phyloP scores from a whole-genome alignment of 2,329 filamentous ascomycete species.

The Rhynchosporium agropyri region DNA sequence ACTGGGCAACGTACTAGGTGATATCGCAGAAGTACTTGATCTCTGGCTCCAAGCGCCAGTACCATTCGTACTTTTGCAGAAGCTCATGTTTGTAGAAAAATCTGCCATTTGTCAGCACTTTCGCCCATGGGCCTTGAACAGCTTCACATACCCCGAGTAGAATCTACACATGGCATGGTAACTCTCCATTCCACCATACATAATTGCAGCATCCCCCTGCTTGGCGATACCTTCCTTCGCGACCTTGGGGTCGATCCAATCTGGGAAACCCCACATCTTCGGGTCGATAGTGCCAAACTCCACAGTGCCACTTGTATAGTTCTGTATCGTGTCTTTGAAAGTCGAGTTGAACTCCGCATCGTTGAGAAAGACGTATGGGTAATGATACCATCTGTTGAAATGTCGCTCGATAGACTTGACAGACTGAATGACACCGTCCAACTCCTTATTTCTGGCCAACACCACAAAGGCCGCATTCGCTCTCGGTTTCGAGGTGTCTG shows the following conservation, averaged over 20 bases:
- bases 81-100: constrained; percentile 98
- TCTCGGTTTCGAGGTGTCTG: constrained; percentile 75
- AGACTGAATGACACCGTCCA: constrained; percentile 94
- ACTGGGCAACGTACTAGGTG: constrained; percentile 71
- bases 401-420: constrained; percentile 97
- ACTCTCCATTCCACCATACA: constrained; percentile 98
- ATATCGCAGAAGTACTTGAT: constrained; percentile 99
- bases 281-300: constrained; percentile 94
- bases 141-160: constrained; percentile 80
- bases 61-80: constrained; percentile 97
- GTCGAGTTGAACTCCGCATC: constrained; percentile 95
- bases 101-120: constrained; percentile 46
- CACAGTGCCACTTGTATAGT: constrained; percentile 84
- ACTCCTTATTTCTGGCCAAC: constrained; percentile 90
- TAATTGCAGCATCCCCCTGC: constrained; percentile 95
- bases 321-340: constrained; percentile 84
- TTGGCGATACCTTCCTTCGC: constrained; percentile 95
- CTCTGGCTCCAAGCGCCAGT: constrained; percentile 98
- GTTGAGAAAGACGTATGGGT: constrained; percentile 97
- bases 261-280: constrained; percentile 93
- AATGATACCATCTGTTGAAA: constrained; percentile 99
- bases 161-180: constrained; percentile 99
- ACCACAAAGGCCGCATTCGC: constrained; percentile 97
- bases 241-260: constrained; percentile 93
- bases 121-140: neutral